Evolutionary conservation across 148 eudicot genomes (phyloP).

Genomic region (Simmondsia chinensis): DNA sequence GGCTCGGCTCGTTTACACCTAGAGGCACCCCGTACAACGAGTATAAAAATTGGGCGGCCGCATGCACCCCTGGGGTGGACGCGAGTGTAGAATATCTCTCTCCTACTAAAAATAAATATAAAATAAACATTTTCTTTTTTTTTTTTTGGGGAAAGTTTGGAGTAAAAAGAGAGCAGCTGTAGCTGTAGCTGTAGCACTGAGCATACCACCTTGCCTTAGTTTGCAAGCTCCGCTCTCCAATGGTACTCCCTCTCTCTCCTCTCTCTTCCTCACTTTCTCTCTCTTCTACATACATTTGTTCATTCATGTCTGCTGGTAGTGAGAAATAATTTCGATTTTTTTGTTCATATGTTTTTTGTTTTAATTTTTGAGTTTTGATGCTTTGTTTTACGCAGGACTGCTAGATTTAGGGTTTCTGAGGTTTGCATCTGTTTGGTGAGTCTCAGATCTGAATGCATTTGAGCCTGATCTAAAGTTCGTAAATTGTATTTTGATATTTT

Average conservation of each 20-base stretch:
- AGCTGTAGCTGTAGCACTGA: slow-evolving; percentile 9
- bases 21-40: too few relatives aligned
- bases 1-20: too few relatives aligned
- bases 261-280: slow-evolving; percentile 3
- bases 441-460: slow-evolving; percentile 25
- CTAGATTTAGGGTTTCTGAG: slow-evolving; percentile 24
- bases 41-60: too few relatives aligned
- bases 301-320: too few relatives aligned
- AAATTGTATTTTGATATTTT: slow-evolving; percentile 6
- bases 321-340: too few relatives aligned
- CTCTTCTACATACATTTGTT: too few relatives aligned
- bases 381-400: slow-evolving; percentile 7
- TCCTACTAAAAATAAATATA: too few relatives aligned
- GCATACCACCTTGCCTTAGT: neutral
- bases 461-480: neutral
- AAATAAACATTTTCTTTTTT: too few relatives aligned
- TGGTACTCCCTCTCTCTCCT: neutral
- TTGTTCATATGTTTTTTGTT: neutral
- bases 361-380: neutral
- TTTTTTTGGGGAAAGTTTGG: too few relatives aligned
- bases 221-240: neutral
- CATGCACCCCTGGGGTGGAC: too few relatives aligned
- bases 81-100: too few relatives aligned
- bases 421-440: slow-evolving; percentile 21
- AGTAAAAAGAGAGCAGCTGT: too few relatives aligned